Conservation (phyloP, 2,329 filamentous ascomycete genomes). For the Didymella lethalis region DNA sequence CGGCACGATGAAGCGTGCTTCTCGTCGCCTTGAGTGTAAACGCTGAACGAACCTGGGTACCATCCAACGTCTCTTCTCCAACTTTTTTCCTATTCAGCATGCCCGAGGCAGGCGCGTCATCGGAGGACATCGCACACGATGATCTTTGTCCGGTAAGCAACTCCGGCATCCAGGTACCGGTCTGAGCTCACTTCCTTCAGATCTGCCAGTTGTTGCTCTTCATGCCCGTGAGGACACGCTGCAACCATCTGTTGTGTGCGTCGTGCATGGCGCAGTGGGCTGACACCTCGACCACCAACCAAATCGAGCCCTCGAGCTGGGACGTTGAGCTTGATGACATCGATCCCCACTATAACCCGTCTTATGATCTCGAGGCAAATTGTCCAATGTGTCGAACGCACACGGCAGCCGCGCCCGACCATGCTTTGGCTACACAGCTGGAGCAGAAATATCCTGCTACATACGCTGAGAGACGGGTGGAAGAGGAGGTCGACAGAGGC, state of each 20-base stretch:
- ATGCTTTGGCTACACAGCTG: constrained; percentile 37
- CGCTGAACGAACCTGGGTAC: background rate
- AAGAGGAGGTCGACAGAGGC: constrained; percentile 43
- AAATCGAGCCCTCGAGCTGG: constrained; percentile 49
- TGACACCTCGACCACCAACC: constrained; percentile 49
- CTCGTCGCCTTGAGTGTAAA: background rate
- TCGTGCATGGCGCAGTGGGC: constrained; percentile 59
- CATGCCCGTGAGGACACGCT: constrained; percentile 54
- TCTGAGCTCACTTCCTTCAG: constrained; percentile 16
- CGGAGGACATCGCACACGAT: constrained; percentile 47
- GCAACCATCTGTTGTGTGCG: constrained; percentile 55
- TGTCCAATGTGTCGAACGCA: constrained; percentile 58
- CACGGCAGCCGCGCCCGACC: constrained; percentile 48
- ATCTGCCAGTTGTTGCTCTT: constrained; percentile 56
- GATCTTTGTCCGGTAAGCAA: constrained; percentile 52
- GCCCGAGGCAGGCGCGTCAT: constrained; percentile 19
- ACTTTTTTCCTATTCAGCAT: constrained; percentile 12
- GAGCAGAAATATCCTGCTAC: constrained; percentile 46
- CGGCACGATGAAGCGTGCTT: background rate
- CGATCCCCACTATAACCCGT: constrained; percentile 42
- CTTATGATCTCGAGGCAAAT: constrained; percentile 49
- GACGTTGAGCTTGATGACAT: constrained; percentile 53
- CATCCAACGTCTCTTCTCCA: background rate
- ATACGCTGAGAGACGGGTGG: constrained; percentile 48
- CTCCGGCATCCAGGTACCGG: too few species aligned